These are phyloP conservation scores for Aspergillus spinulosporus DNA, from an alignment of 2,329 filamentous ascomycete genomes.

Conservation along the genomic window DNA sequence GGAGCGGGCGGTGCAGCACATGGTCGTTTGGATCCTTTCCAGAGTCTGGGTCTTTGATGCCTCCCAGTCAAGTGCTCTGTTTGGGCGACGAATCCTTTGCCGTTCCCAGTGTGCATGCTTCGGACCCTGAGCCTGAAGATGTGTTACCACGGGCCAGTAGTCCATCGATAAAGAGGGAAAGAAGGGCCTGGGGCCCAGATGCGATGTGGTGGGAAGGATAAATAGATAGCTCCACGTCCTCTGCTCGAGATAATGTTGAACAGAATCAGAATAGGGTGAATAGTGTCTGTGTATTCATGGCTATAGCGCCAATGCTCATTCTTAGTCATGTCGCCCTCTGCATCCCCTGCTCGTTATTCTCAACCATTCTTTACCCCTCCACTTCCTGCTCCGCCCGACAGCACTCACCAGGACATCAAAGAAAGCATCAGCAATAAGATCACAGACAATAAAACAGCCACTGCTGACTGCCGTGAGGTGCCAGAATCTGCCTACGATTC, in stretches of 20 bases:
- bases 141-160: background rate
- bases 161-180: constrained; percentile 9
- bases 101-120: background rate
- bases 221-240: background rate
- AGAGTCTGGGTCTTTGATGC: background rate
- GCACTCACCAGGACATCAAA: constrained; percentile 5
- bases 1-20: background rate
- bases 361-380: background rate
- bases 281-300: background rate
- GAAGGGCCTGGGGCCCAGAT: constrained; percentile 1
- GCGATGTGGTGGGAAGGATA: background rate
- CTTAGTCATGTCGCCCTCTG: constrained; percentile 8
- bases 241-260: background rate
- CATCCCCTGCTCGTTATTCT: background rate
- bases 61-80: background rate
- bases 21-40: background rate
- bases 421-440: background rate
- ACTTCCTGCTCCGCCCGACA: background rate
- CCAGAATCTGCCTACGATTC: constrained; percentile 1
- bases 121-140: background rate
- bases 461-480: background rate
- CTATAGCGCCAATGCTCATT: constrained; percentile 1
- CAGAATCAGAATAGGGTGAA: too few species aligned
- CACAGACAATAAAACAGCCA: background rate
- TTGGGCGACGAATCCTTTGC: constrained; percentile 8